Evolutionary conservation across 2,329 filamentous ascomycete genomes (phyloP), one percentile per base, ranked within the genome.

Genomic region (Fusarium sarcochroum): DNA sequence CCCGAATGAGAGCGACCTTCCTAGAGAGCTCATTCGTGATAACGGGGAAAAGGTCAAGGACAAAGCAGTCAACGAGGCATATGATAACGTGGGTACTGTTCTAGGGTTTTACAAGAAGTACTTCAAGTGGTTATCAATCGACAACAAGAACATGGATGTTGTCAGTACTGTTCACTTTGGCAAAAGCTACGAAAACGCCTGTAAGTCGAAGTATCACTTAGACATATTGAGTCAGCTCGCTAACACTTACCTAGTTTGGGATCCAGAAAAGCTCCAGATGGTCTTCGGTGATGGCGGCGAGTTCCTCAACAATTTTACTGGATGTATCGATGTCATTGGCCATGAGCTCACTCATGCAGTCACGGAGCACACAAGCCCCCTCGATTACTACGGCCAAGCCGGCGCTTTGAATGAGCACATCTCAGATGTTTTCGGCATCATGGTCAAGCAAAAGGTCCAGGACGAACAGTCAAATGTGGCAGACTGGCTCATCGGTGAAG

Each of bases 281-380:
- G 84, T 87, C 6, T 88, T 86, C 67, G 86, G 86, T 5, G 86
- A 88, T 52, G 86, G 86, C 8, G 81, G 83, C 61, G 79, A 82
- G 35, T 84, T 86, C 46, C 76, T 87, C 52, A 80, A 80, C 69
- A 81, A 84, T 75, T 87, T 88, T 73, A 83, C 84, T 3, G 80
- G 80, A 27, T 83, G 80, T 57, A 76, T 87, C 30, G 86, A 88
- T 65, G 85, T 88, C 53, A 87, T 88, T 57, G 86, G 84, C 4
- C 86, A 88, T 66, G 86, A 88, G 68, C 76, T 88, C 20, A 87
- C 85, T 37, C 86, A 88, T 69, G 86, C 84, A 27, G 79, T 89
- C 20, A 85, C 82, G 1, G 81, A 87, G 66, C 78, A 85, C 71
- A 84, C 83, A 4, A 81, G 80, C 13, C 81, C 82, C 2, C 80